phyloP scores from a whole-genome alignment of 805 yeast species.

The Candida patagonica region DNA sequence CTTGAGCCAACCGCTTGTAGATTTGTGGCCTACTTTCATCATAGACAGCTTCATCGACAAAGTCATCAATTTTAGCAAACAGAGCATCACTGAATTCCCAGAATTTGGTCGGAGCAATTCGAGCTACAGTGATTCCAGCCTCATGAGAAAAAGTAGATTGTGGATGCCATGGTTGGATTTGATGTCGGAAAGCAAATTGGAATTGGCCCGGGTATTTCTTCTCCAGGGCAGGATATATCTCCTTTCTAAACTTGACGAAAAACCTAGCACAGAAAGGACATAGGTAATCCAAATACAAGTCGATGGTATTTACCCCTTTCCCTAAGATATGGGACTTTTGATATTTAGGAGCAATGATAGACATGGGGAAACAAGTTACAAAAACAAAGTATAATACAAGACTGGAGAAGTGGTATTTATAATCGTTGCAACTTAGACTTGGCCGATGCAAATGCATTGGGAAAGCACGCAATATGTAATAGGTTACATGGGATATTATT shows the following conservation, averaged over 20 bases:
- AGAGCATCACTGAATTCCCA: slow-evolving; percentile 49
- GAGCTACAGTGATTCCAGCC: slow-evolving; percentile 60
- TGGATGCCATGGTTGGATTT: slow-evolving; percentile 90
- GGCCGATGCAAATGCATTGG: too few species aligned
- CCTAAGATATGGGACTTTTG: slow-evolving; percentile 12
- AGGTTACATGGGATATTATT: too few species aligned
- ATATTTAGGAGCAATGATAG: slow-evolving; percentile 18
- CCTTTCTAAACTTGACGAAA: slow-evolving; percentile 44
- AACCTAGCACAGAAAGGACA: slow-evolving; percentile 68
- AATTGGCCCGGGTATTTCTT: slow-evolving; percentile 40
- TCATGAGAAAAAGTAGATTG: slow-evolving; percentile 61
- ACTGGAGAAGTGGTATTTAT: too few species aligned
- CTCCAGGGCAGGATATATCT: slow-evolving; percentile 45
- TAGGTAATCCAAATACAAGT: slow-evolving; percentile 46
- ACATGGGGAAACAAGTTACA: not conserved
- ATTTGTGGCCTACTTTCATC: slow-evolving; percentile 47
- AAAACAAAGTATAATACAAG: too few species aligned
- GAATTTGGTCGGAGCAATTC: slow-evolving; percentile 40
- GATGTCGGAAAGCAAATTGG: slow-evolving; percentile 58
- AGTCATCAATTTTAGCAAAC: slow-evolving; percentile 45
- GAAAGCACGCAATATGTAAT: too few species aligned
- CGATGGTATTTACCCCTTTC: slow-evolving; percentile 24
- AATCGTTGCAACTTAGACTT: too few species aligned
- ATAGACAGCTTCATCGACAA: slow-evolving; percentile 53
- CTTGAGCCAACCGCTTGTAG: slow-evolving; percentile 42